Base-by-base conservation (phyloP, 2,329 filamentous ascomycete genomes). In the Arthroderma sp. region DNA sequence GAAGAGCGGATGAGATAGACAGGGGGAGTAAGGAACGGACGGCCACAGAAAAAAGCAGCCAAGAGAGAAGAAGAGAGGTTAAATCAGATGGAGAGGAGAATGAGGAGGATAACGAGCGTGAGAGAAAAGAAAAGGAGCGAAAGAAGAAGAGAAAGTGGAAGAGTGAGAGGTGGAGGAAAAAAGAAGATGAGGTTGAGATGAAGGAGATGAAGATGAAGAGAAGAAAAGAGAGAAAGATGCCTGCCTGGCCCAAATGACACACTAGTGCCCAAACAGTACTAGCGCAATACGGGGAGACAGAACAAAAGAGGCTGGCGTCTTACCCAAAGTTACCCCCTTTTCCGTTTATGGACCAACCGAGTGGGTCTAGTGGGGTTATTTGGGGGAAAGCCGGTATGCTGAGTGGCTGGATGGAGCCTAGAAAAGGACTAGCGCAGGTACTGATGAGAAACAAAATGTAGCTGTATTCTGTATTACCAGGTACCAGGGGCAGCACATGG, bases 21-120 rank as follows among this genome's bases (percentile, higher is more conserved):
- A 11, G 32, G 32, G 8, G 8, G 40, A 31, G 50, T 61, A 63
- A 63, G 55, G 60, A 63, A 56, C 58, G 60, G 60, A 63, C 60
- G 60, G 59, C 60, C 60, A 61, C 58, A 51, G 57, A 45, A 37
- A 46, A 43, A 39, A 29, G 38, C 34, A 44, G 49, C 47, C 34
- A 47, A 41, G 40, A 15, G 42, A 43, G 43, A 46, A 50, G 40
- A 42, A 49, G 47, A 48, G 30, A 48, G 45, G 29, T 38, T 48
- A 29, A 42, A 40, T 30, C 29, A 42, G 43, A 45, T 36, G 22
- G 42, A 42, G 36, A 43, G 36, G 29, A 31, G 44, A 15, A 31
- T 43, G 36, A 39, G 36, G 41, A 44, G 38, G 43, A 44, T 11
- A 40, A 40, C 10, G 39, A 40, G 41, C 50, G 46, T 45, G 45